These are phyloP conservation scores for Aspergillus niger DNA, from an alignment of 2,329 filamentous ascomycete species.

Conservation along the genomic window DNA sequence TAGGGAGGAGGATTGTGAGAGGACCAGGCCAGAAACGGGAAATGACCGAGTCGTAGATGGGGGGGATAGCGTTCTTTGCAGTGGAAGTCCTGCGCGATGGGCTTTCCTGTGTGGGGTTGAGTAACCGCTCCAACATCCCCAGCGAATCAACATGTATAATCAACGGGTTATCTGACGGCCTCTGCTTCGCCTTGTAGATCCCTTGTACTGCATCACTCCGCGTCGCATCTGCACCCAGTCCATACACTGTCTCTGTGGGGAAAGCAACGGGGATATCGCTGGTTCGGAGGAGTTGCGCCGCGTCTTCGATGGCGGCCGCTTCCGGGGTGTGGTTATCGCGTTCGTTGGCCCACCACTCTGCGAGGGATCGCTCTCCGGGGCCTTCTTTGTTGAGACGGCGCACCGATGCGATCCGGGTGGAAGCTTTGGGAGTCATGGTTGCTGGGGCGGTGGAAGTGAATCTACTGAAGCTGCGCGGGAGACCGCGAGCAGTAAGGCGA, in stretches of 20 bases:
- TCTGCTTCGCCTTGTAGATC: conserved; percentile 89
- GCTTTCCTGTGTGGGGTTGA: conserved; percentile 46
- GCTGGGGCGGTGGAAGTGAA: conserved; percentile 22
- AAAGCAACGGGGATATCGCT: conserved; percentile 83
- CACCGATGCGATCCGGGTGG: conserved; percentile 42
- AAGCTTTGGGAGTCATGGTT: conserved; percentile 24
- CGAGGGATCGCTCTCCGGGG: conserved; percentile 35
- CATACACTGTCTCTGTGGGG: conserved; percentile 97
- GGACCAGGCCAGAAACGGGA: conserved; percentile 91
- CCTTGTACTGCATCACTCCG: conserved; percentile 78
- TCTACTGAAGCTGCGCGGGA: conserved; percentile 33
- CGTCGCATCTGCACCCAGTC: conserved; percentile 93
- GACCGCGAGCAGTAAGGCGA: conserved; percentile 32
- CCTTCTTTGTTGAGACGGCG: conserved; percentile 40
- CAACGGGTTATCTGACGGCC: conserved; percentile 91
- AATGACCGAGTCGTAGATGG: conserved; percentile 77
- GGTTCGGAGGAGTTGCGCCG: conserved; percentile 65
- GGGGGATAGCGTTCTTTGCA: conserved; percentile 57
- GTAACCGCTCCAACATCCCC: conserved; percentile 68
- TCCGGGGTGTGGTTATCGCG: conserved; percentile 45
- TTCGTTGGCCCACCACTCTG: conserved; percentile 45
- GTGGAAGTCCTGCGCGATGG: conserved; percentile 33
- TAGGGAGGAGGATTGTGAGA: conserved; percentile 83
- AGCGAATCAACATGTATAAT: conserved; percentile 90
- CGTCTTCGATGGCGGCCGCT: conserved; percentile 59